Evolutionary conservation across 2,329 filamentous ascomycete species (phyloP).

Genomic region (Xylaria sp.): DNA sequence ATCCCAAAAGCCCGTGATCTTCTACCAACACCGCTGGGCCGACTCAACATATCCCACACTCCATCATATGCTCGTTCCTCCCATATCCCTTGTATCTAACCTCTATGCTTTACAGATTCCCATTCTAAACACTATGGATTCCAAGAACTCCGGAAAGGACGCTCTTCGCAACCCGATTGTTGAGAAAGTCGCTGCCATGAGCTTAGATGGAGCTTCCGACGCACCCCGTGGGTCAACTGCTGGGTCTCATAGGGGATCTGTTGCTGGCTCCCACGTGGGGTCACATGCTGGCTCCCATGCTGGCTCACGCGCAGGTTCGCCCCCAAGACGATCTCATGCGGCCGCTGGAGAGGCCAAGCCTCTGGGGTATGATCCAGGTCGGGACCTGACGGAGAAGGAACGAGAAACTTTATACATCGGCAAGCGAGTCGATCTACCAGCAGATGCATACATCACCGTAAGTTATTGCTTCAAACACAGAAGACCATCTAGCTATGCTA

Average conservation of each 20-base stretch:
- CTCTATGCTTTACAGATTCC: too few species aligned
- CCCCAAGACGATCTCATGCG: not conserved
- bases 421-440: conserved; percentile 62
- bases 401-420: too few species aligned
- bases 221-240: conserved; percentile 12
- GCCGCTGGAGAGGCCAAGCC: conserved; percentile 5
- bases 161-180: conserved; percentile 9
- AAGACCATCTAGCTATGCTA: not conserved
- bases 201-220: conserved; percentile 33
- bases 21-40: too few species aligned
- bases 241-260: conserved; percentile 14
- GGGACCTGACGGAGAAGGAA: too few species aligned
- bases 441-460: conserved; percentile 59
- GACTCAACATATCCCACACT: too few species aligned
- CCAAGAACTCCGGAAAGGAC: not conserved
- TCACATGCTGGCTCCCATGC: conserved; percentile 8
- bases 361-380: conserved; percentile 27
- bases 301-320: conserved; percentile 23
- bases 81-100: too few species aligned
- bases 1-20: too few species aligned
- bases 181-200: conserved; percentile 25
- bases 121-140: conserved; percentile 19
- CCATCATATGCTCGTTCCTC: too few species aligned
- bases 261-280: conserved; percentile 2
- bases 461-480: conserved; percentile 24